A percentile compares a stretch with the other conserved stretches of the same genome.
Evolutionary conservation across 768 basidiomycete genomes (phyloP).

Genomic region (Termitomyces sp.): DNA sequence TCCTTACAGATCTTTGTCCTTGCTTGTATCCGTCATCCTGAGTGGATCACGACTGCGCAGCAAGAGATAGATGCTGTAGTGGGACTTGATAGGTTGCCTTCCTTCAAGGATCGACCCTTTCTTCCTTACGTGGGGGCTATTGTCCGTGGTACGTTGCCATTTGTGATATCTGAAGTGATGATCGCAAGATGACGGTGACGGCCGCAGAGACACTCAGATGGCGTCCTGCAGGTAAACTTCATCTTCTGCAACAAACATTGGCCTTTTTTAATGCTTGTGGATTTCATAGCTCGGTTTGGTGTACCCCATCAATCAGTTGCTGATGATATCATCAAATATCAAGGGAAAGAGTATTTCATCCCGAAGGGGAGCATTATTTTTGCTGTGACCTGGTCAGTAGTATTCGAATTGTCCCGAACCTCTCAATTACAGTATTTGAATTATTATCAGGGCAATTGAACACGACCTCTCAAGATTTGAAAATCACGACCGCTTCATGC

Average conservation of each 20-base stretch:
- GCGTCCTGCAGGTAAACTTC: too few species aligned
- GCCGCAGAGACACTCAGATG: background rate
- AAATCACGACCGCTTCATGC: background rate
- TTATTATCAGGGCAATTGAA: background rate
- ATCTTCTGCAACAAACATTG: background rate
- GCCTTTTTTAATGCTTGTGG: background rate
- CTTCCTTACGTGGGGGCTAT: background rate
- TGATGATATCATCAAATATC: background rate
- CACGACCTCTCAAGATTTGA: background rate
- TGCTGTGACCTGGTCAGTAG: background rate
- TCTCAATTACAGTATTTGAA: background rate
- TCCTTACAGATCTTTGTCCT: background rate
- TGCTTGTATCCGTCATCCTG: background rate
- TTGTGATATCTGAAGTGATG: too few species aligned
- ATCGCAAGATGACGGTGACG: background rate
- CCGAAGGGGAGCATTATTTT: background rate
- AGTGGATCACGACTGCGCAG: background rate
- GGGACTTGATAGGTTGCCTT: background rate
- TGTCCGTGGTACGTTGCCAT: background rate
- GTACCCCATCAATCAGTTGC: background rate
- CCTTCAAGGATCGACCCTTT: background rate
- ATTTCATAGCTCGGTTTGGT: background rate
- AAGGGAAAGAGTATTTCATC: background rate
- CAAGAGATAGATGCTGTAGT: background rate
- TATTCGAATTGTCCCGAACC: too few species aligned